Percentiles rank a stretch among this genome's conserved stretches.
These are phyloP conservation scores for Eucalyptus curtisii DNA, from an alignment of 345 rosid species.

Conservation along the genomic window DNA sequence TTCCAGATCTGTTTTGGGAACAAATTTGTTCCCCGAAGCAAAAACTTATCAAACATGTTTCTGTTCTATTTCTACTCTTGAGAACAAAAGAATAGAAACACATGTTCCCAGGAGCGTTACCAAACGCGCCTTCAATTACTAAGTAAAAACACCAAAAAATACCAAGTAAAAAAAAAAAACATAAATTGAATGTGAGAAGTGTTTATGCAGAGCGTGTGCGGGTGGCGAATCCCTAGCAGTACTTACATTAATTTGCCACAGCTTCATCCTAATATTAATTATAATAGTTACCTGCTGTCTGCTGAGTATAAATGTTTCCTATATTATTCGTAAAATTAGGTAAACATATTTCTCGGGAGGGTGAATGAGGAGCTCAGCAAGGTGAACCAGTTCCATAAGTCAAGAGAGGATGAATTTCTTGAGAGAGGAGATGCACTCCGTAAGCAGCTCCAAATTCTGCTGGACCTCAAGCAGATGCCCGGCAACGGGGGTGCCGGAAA, in stretches of 20 bases:
- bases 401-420: conserved; percentile 59
- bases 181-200: not conserved
- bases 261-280: not conserved
- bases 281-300: not conserved
- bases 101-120: rapidly evolving
- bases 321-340: conserved; percentile 11
- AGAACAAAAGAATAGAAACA: rapidly evolving
- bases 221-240: not conserved
- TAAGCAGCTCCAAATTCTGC: conserved; percentile 63
- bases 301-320: not conserved
- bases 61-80: rapidly evolving
- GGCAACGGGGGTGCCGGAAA: conserved; percentile 34
- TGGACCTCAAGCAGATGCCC: conserved; percentile 58
- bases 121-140: rapidly evolving
- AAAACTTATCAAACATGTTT: rapidly evolving
- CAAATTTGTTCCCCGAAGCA: no score
- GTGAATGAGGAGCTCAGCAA: conserved; percentile 75
- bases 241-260: not conserved
- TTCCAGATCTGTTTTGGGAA: rapidly evolving
- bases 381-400: conserved; percentile 73
- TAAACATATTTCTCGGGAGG: conserved; percentile 47
- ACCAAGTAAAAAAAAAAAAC: no score
- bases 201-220: not conserved
- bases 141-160: not conserved
- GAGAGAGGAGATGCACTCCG: conserved; percentile 70